Evolutionary conservation across 2,329 filamentous ascomycete genomes (phyloP), one percentile per base, ranked within the genome.

Genomic region (Penicillium psychrosexuale): DNA sequence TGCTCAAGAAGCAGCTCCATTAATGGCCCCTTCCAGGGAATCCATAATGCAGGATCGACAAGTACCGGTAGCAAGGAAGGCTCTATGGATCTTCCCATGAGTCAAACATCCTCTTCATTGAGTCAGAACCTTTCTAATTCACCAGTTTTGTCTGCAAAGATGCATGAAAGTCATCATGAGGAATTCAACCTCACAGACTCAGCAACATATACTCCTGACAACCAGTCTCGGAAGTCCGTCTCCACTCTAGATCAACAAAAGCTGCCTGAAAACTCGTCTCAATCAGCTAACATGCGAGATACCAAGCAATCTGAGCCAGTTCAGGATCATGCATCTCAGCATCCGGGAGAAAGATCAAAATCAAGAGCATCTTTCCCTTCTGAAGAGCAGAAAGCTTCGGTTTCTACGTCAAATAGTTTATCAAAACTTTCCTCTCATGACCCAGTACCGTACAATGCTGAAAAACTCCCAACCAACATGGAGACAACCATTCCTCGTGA

Each of bases 271-370:
- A 67, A 68, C 47, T 55, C 61, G 17, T 56, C 65, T 27, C 61
- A 68, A 33, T 49, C 67, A 43, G 46, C 55, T 22, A 51, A 61
- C 7, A 40, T 60, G 28, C 62, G 65, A 48, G 69, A 60, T 34
- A 38, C 42, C 19, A 72, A 67, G 38, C 65, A 62, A 13, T 51
- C 60, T 19, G 72, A 73, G 36, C 58, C 53, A 28, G 44, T 46
- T 3, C 63, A 66, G 28, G 67, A 69, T 28, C 46, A 51, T 7
- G 48, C 55, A 3, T 27, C 57, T 9, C 57, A 64, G 12, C 45
- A 48, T 45, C 77, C 80, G 30, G 66, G 61, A 56, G 59, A 61
- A 19, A 61, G 64, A 39, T 69, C 68, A 17, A 68, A 65, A 49
- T 72, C 71, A 13, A 62, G 65, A 9, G 58, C 64, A 48, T 72